Conservation (phyloP, 129 eudicot species). For the Centella asiatica region DNA sequence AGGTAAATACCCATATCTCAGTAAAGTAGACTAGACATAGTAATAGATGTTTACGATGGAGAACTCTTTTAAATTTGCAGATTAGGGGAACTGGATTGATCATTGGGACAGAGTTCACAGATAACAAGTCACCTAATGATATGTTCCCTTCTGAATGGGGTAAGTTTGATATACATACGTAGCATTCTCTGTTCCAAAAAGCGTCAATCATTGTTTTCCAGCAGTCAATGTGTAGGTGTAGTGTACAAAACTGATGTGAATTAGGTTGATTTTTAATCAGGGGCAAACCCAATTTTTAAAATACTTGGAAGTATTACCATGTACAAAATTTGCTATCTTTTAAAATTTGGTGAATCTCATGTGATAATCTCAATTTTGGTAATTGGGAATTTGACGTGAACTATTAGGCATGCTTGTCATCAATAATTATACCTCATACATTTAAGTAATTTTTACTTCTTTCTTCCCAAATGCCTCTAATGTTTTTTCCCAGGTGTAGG, state of each 20-base stretch:
- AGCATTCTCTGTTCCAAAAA: not conserved
- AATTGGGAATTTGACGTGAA: too few species aligned
- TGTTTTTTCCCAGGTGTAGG: conserved; percentile 50
- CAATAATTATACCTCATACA: too few species aligned
- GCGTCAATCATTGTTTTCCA: conserved; percentile 15
- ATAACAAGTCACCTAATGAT: conserved; percentile 54
- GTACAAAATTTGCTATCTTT: too few species aligned
- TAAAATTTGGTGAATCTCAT: too few species aligned
- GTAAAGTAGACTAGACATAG: not conserved
- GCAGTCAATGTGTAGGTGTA: too few species aligned
- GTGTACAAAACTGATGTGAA: too few species aligned
- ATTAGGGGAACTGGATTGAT: conserved; percentile 59
- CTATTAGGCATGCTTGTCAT: too few species aligned
- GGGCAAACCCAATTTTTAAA: too few species aligned
- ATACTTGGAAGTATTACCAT: too few species aligned
- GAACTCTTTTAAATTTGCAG: conserved; percentile 18
- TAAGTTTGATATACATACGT: conserved; percentile 7
- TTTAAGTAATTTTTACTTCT: too few species aligned
- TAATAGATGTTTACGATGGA: not conserved
- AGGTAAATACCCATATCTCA: conserved; percentile 22
- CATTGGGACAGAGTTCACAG: conserved; percentile 52
- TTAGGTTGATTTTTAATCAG: too few species aligned
- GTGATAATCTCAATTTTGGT: too few species aligned
- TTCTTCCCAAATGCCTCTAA: not conserved
- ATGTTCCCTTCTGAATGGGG: conserved; percentile 68